Percentiles rank a stretch among this genome's conserved stretches.
These are phyloP conservation scores for Penicillium carneum DNA, from an alignment of 2,329 filamentous ascomycete genomes.

Conservation along the genomic window DNA sequence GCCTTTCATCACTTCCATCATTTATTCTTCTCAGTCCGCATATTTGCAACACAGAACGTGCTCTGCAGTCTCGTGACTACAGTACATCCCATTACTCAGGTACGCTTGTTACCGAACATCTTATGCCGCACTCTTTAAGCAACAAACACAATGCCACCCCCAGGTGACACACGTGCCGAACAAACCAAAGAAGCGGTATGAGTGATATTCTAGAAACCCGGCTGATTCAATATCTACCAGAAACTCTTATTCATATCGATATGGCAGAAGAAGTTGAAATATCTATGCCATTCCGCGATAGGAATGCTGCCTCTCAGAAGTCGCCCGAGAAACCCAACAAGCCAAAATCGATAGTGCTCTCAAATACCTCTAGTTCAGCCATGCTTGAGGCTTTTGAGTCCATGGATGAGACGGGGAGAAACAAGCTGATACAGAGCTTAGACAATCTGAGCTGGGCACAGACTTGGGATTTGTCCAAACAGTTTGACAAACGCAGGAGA, in stretches of 20 bases:
- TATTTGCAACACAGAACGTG: background rate
- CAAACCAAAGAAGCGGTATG: background rate
- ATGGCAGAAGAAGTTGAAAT: constrained; percentile 8
- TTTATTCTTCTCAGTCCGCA: background rate
- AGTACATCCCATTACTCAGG: background rate
- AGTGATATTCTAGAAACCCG: background rate
- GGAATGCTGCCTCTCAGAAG: background rate
- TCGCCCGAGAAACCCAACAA: background rate
- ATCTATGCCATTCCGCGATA: background rate
- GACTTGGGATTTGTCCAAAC: constrained; percentile 6
- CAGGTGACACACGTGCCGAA: background rate
- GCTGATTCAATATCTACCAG: background rate
- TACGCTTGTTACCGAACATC: background rate
- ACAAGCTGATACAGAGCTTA: constrained; percentile 6
- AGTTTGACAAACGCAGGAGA: constrained; percentile 3
- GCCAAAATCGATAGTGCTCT: background rate
- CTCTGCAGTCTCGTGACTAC: background rate
- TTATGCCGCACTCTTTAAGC: background rate
- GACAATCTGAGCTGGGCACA: constrained; percentile 8
- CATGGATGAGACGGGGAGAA: background rate
- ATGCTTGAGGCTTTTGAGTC: background rate
- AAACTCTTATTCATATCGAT: background rate
- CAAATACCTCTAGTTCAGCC: background rate
- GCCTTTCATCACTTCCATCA: background rate
- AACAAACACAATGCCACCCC: background rate